phyloP scores from a whole-genome alignment of 2,329 filamentous ascomycete genomes.

The Iodosphaeria phyllophila region DNA sequence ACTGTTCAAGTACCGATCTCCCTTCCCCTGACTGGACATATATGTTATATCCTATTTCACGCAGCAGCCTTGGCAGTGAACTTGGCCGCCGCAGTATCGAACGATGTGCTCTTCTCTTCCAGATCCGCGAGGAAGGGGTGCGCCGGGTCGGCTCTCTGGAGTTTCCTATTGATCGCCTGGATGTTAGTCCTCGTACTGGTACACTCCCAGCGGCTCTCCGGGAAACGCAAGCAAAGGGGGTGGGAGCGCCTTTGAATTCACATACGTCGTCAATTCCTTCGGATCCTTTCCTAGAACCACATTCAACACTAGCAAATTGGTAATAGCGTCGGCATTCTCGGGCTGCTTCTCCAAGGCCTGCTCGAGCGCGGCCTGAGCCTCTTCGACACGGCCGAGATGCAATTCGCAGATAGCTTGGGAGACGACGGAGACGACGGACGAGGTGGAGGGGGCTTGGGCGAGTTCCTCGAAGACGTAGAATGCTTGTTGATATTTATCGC shows the following conservation, averaged over 20 bases:
- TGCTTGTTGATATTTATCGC: slow-evolving; percentile 87
- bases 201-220: too few species aligned
- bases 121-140: slow-evolving; percentile 60
- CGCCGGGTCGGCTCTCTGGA: slow-evolving; percentile 39
- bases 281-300: slow-evolving; percentile 57
- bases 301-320: slow-evolving; percentile 66
- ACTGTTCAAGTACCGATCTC: too few species aligned
- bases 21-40: neutral
- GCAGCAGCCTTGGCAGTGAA: slow-evolving; percentile 68
- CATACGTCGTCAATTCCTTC: slow-evolving; percentile 42
- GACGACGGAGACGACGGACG: slow-evolving; percentile 57
- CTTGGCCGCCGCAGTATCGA: slow-evolving; percentile 72
- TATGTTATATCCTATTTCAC: slow-evolving; percentile 12
- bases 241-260: slow-evolving; percentile 4
- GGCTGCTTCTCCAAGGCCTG: slow-evolving; percentile 62
- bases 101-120: slow-evolving; percentile 69
- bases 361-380: slow-evolving; percentile 73
- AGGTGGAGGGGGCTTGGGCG: slow-evolving; percentile 67
- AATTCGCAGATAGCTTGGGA: slow-evolving; percentile 83
- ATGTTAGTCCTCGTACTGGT: too few species aligned
- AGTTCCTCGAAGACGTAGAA: slow-evolving; percentile 98
- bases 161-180: slow-evolving; percentile 19
- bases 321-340: slow-evolving; percentile 54
- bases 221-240: too few species aligned
- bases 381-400: slow-evolving; percentile 72